Evolutionary conservation across 2,329 filamentous ascomycete genomes (phyloP).

Genomic region (Aspergillus versicolor): DNA sequence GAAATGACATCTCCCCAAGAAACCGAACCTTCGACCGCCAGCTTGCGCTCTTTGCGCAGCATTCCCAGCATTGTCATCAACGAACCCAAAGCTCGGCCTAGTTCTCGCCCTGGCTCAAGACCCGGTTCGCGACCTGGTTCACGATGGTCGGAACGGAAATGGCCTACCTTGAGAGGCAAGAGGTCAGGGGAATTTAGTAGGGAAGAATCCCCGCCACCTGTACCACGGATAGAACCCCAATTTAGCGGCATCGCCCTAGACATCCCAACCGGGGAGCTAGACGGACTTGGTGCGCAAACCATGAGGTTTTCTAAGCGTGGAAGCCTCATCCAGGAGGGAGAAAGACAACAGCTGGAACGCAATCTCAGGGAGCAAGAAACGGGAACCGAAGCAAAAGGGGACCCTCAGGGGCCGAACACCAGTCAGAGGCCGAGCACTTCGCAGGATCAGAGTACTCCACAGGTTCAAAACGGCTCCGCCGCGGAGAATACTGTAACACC

Average conservation of each 20-base stretch:
- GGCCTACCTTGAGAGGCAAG: slow-evolving; percentile 35
- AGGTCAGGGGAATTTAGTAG: slow-evolving; percentile 35
- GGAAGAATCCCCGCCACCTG: slow-evolving; percentile 33
- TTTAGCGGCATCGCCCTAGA: slow-evolving; percentile 55
- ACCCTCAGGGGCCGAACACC: not conserved
- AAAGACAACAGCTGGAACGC: slow-evolving; percentile 31
- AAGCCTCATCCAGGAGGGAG: slow-evolving; percentile 58
- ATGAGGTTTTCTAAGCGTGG: slow-evolving; percentile 61
- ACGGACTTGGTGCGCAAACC: slow-evolving; percentile 51
- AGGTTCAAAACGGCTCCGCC: slow-evolving; percentile 17
- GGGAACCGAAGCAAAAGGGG: not conserved
- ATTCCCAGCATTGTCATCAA: slow-evolving; percentile 44
- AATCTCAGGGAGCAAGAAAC: slow-evolving; percentile 21
- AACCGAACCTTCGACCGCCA: slow-evolving; percentile 25
- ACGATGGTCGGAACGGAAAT: slow-evolving; percentile 46
- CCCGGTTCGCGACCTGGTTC: slow-evolving; percentile 44
- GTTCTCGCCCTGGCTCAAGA: slow-evolving; percentile 36
- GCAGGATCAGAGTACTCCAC: slow-evolving; percentile 6
- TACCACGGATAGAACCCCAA: slow-evolving; percentile 32
- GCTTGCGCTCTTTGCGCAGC: slow-evolving; percentile 32
- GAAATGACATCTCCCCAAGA: slow-evolving; percentile 19
- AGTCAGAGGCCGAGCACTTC: not conserved
- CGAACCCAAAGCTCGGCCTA: slow-evolving; percentile 31
- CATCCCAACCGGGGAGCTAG: slow-evolving; percentile 56
- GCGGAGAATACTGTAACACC: slow-evolving; percentile 23